Conservation (phyloP, 2,329 filamentous ascomycete species). For the Neodidymelliopsis sp. region DNA sequence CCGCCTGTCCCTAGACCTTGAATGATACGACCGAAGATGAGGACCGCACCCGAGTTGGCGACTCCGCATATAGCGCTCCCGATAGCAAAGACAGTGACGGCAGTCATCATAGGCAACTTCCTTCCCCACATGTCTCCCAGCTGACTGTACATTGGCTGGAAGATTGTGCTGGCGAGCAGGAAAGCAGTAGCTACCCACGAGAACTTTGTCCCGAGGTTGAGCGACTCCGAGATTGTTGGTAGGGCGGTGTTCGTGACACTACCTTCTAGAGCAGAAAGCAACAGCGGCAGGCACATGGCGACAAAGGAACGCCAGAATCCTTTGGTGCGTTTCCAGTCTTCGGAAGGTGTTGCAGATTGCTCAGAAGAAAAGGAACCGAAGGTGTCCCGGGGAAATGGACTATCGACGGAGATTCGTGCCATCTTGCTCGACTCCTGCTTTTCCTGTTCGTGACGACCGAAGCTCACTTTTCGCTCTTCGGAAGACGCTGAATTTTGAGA, state of each 20-base stretch:
- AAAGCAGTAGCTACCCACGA: constrained; percentile 40
- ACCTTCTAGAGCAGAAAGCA: constrained; percentile 49
- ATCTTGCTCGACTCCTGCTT: neutral
- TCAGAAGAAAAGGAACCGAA: constrained; percentile 1
- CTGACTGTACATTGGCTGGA: constrained; percentile 62
- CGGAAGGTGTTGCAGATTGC: constrained; percentile 5
- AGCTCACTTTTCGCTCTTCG: neutral
- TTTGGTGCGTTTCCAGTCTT: constrained; percentile 14
- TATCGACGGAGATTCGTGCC: too few relatives aligned
- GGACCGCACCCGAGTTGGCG: constrained; percentile 52
- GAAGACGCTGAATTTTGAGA: neutral
- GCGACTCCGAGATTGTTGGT: constrained; percentile 47
- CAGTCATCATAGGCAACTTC: constrained; percentile 44
- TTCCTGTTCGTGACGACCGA: neutral
- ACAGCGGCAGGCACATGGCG: constrained; percentile 37
- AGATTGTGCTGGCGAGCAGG: constrained; percentile 47
- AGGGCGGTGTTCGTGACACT: constrained; percentile 53
- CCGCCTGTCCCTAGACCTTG: constrained; percentile 62
- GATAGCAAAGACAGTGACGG: constrained; percentile 58
- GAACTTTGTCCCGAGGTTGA: constrained; percentile 35
- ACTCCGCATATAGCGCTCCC: constrained; percentile 63
- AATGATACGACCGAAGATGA: constrained; percentile 64
- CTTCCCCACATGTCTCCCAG: constrained; percentile 63
- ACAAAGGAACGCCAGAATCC: constrained; percentile 43
- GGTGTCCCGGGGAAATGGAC: too few relatives aligned